Conservation (phyloP, 306 rosid genomes). For the Chamaecrista fasciculata region DNA sequence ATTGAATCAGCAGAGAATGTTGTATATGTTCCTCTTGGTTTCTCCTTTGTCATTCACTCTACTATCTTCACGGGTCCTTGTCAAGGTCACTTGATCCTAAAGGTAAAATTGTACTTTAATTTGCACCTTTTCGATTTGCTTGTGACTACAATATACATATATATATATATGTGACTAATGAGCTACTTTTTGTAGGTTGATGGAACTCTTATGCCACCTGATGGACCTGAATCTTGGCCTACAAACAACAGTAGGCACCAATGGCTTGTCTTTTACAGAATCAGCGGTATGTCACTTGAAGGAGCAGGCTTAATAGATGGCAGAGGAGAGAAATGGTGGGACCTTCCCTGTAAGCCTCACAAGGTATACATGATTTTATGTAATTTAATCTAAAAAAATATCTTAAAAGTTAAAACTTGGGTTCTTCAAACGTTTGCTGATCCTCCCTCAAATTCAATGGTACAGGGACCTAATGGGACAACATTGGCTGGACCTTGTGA, state of each 20-base stretch:
- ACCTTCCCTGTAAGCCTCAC: slow-evolving; percentile 94
- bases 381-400: no score
- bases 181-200: slow-evolving; percentile 51
- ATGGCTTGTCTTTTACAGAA: slow-evolving; percentile 78
- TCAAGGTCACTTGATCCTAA: slow-evolving; percentile 44
- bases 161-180: no score
- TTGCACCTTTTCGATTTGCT: neutral
- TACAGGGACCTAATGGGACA: slow-evolving; percentile 60
- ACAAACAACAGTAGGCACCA: slow-evolving; percentile 56
- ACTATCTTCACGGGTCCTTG: slow-evolving; percentile 86
- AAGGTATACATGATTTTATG: slow-evolving; percentile 41
- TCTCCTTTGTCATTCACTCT: slow-evolving; percentile 66
- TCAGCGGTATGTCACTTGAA: slow-evolving; percentile 58
- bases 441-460: neutral
- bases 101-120: slow-evolving; percentile 48
- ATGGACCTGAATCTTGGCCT: slow-evolving; percentile 87
- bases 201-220: slow-evolving; percentile 78
- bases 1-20: slow-evolving; percentile 38
- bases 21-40: slow-evolving; percentile 53
- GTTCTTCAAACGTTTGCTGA: slow-evolving; percentile 16
- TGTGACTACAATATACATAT: no score
- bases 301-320: slow-evolving; percentile 85
- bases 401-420: neutral
- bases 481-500: slow-evolving; percentile 70
- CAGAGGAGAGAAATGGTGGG: slow-evolving; percentile 93